A percentile compares a stretch with the other conserved stretches of the same genome.
phyloP scores from a whole-genome alignment of 2,329 filamentous ascomycete genomes.

The Xylaria sp. region DNA sequence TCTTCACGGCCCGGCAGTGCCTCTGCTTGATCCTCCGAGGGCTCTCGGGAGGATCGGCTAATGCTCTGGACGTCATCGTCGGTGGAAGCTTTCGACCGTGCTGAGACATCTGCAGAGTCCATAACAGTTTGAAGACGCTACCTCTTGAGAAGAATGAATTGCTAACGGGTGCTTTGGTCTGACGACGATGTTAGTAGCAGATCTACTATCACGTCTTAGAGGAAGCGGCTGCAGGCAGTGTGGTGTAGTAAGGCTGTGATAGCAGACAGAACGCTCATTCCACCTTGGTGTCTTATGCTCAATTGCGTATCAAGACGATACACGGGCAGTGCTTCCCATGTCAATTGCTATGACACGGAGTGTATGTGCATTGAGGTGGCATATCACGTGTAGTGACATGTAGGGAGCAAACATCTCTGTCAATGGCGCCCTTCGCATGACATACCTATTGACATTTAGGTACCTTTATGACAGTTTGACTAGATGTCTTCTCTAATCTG shows the following conservation, averaged over 20 bases:
- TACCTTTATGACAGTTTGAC: not conserved
- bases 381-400: not conserved
- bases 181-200: slow-evolving; percentile 13
- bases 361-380: slow-evolving; percentile 1
- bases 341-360: not conserved
- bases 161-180: slow-evolving; percentile 18
- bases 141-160: slow-evolving; percentile 2
- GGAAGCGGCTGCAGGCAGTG: not conserved
- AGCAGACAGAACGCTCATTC: not conserved
- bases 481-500: slow-evolving; percentile 3
- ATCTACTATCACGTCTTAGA: slow-evolving; percentile 2
- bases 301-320: not conserved
- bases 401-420: slow-evolving; percentile 2
- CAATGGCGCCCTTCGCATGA: slow-evolving; percentile 32
- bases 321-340: slow-evolving; percentile 2
- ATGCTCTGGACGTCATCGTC: slow-evolving; percentile 40
- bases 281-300: not conserved
- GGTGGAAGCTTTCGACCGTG: slow-evolving; percentile 25
- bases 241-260: not conserved
- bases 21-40: slow-evolving; percentile 13
- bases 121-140: slow-evolving; percentile 28
- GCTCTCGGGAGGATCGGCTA: slow-evolving; percentile 33
- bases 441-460: slow-evolving; percentile 31
- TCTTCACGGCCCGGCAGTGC: slow-evolving; percentile 36
- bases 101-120: slow-evolving; percentile 36